Conservation (phyloP, 129 eudicot genomes). For the Artemisia annua region DNA sequence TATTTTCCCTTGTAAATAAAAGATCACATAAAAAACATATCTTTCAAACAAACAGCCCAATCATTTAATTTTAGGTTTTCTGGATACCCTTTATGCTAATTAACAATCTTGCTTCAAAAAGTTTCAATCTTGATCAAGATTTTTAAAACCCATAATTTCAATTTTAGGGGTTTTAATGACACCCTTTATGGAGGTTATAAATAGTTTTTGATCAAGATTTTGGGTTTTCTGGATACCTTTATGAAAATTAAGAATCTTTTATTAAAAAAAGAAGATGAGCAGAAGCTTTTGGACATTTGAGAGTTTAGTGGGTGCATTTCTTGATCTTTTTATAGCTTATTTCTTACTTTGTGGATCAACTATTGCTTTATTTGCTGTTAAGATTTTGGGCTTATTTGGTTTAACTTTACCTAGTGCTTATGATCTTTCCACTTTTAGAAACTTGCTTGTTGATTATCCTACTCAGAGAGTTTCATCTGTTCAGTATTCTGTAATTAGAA, state of each 20-base stretch:
- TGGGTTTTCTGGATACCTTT: background rate
- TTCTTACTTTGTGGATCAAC: slow-evolving; percentile 72
- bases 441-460: slow-evolving; percentile 61
- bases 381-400: slow-evolving; percentile 68
- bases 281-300: slow-evolving; percentile 70
- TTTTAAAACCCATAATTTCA: no score
- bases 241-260: background rate
- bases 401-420: slow-evolving; percentile 57
- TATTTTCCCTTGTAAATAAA: background rate
- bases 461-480: slow-evolving; percentile 54
- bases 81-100: slow-evolving; percentile 15
- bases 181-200: no score
- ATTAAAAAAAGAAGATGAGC: slow-evolving; percentile 38
- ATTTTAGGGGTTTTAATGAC: no score
- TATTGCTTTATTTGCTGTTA: slow-evolving; percentile 54
- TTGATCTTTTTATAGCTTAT: slow-evolving; percentile 88
- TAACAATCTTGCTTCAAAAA: slow-evolving; percentile 9
- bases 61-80: slow-evolving; percentile 10
- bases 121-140: no score
- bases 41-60: background rate
- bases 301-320: slow-evolving; percentile 74
- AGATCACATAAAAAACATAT: slow-evolving; percentile 10
- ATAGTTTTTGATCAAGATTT: no score
- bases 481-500: slow-evolving; percentile 54
- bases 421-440: slow-evolving; percentile 43